Evolutionary conservation across 176 grass and related monocot species (phyloP), one percentile per base, ranked within the genome.

Genomic region (Typha latifolia): DNA sequence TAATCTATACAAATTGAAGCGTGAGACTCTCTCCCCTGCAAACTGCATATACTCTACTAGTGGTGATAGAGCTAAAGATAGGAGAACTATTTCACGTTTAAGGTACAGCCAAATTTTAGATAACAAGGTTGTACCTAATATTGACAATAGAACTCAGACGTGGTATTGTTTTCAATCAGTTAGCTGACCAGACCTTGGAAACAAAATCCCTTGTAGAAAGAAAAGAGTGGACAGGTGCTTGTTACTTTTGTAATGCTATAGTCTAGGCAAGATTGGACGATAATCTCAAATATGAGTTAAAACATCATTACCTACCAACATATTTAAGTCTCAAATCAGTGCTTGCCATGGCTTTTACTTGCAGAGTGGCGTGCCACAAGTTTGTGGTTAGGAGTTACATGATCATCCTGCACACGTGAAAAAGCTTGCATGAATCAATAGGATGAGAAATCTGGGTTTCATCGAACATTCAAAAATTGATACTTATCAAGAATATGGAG

Each of bases 311-410:
- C 53, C 16, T 59, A 59, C 1, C 53, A 59, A 59, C 20, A 59
- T 11, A 59, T n/a, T 12, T n/a, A 49, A 69, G 43, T 51, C 66
- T 74, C 43, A 49, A 12, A 73, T 92, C 81, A 97, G 51, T 69
- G 80, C 47, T 93, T 97, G 56, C 86, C 85, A 62, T 90, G 86
- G 75, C 81, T 87, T 84, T 80, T 87, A 66, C 79, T 99, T 63
- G 85, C 76, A 29, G 86, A 90, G 59, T 85, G 34, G 57, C 73
- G 84, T 59, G 80, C 79, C 49, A 74, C 80, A 19, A 87, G 73
- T 70, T 93, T 99, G 77, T 55, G 76, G 53, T 81, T 93, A 59
- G 72, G 86, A 49, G 89, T 62, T 68, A 66, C 79, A 69, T 99
- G 86, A 73, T 99, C 86, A 76, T 99, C 94, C 94, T 99, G 86